Percentiles rank a stretch among this genome's conserved stretches.
Conservation (phyloP, 2,329 filamentous ascomycete species). For the Colletotrichum tamarilloi region DNA sequence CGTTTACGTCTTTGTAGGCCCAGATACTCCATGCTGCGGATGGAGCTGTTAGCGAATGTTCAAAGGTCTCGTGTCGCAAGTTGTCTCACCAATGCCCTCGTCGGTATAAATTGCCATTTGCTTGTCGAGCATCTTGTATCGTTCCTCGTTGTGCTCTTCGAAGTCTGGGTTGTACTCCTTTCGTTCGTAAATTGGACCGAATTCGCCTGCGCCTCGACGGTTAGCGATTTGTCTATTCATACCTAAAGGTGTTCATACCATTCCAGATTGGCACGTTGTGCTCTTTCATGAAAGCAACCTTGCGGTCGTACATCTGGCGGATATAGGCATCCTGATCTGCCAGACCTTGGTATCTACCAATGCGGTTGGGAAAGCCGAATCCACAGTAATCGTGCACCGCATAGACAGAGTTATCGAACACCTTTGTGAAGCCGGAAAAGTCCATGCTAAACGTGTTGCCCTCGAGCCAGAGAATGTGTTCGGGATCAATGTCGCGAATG, state of each 20-base stretch:
- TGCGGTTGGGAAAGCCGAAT: slow-evolving; percentile 54
- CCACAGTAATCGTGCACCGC: slow-evolving; percentile 60
- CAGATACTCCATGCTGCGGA: slow-evolving; percentile 53
- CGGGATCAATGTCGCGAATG: slow-evolving; percentile 49
- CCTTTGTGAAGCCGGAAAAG: slow-evolving; percentile 44
- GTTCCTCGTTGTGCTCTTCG: slow-evolving; percentile 52
- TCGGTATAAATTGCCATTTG: slow-evolving; percentile 60
- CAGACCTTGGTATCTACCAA: slow-evolving; percentile 45
- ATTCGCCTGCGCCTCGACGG: slow-evolving; percentile 39
- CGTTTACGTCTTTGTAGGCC: slow-evolving; percentile 64
- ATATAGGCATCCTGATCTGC: slow-evolving; percentile 51
- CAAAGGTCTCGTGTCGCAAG: background rate
- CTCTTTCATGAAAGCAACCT: slow-evolving; percentile 51
- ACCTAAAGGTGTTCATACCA: slow-evolving; percentile 51
- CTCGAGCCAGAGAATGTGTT: slow-evolving; percentile 58
- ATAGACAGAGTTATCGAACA: slow-evolving; percentile 54
- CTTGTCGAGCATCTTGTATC: slow-evolving; percentile 57
- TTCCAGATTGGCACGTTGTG: slow-evolving; percentile 54
- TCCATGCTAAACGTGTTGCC: slow-evolving; percentile 57
- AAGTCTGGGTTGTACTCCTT: slow-evolving; percentile 43
- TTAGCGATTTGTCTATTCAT: slow-evolving; percentile 10
- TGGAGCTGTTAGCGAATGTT: slow-evolving; percentile 14
- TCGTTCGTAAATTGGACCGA: slow-evolving; percentile 51
- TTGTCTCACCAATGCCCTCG: slow-evolving; percentile 28
- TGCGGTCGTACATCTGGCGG: slow-evolving; percentile 46